phyloP scores from a whole-genome alignment of 768 basidiomycete species.

The Leucocoprinus sp. region DNA sequence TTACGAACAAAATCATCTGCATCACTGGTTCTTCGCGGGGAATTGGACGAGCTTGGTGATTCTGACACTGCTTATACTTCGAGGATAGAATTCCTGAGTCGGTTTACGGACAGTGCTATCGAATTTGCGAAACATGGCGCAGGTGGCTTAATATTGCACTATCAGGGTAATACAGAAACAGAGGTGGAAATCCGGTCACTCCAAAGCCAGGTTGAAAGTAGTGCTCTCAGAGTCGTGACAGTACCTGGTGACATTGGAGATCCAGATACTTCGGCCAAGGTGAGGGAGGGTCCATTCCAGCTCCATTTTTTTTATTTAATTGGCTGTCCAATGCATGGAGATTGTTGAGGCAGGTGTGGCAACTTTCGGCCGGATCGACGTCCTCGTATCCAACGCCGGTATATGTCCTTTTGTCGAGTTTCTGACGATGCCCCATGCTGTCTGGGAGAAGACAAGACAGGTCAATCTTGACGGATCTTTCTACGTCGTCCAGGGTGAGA shows the following conservation, averaged over 20 bases:
- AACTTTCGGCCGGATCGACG: slow-evolving; percentile 58
- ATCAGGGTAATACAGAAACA: slow-evolving; percentile 51
- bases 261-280: slow-evolving; percentile 46
- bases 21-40: slow-evolving; percentile 72
- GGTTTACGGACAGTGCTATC: slow-evolving; percentile 32
- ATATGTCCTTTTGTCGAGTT: slow-evolving; percentile 77
- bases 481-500: slow-evolving; percentile 63
- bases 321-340: slow-evolving; percentile 23
- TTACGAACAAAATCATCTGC: slow-evolving; percentile 50
- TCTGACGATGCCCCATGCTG: slow-evolving; percentile 53
- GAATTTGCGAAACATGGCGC: slow-evolving; percentile 62
- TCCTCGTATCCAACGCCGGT: slow-evolving; percentile 39
- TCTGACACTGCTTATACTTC: not conserved
- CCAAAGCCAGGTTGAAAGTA: slow-evolving; percentile 34
- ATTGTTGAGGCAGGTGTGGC: slow-evolving; percentile 53
- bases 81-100: not conserved
- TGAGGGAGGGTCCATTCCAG: slow-evolving; percentile 14
- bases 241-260: slow-evolving; percentile 64
- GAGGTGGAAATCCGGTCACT: slow-evolving; percentile 39
- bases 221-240: slow-evolving; percentile 32
- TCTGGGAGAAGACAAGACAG: slow-evolving; percentile 57
- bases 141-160: slow-evolving; percentile 55
- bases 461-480: slow-evolving; percentile 76
- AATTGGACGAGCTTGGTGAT: slow-evolving; percentile 58
- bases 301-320: not conserved